Base-by-base conservation (phyloP, 2,329 filamentous ascomycete genomes). In the Aspergillus hiratsukae region DNA sequence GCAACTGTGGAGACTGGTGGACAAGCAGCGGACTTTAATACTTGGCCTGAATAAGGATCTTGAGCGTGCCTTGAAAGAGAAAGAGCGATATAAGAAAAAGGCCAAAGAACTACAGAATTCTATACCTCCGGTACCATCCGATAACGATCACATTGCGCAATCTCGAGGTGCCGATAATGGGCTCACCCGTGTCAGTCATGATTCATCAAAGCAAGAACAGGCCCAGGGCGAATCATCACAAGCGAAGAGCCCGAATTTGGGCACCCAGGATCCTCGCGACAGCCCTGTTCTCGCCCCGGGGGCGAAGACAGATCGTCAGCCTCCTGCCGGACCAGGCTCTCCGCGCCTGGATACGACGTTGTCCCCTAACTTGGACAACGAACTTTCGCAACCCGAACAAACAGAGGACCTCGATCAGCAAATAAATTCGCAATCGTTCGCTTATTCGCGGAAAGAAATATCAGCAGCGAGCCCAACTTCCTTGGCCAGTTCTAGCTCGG, bases 21-120 rank as follows among this genome's bases (percentile, higher is more conserved):
- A 97, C 72, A 97, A 99, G 77, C 94, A 99, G 74, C 83, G 93
- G 60, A 86, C 91, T 17, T 92, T 99, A 86, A 91, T 99, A 54
- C 75, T 96, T 21, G 93, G 92, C 7, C 80, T 99, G 60, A 97
- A 97, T 69, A 96, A 94, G 72, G 94, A 99, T 70, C 79, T 99
- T 11, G 93, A 97, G 73, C 85, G 90, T 52, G 87, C 92, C 1
- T 75, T 96, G 61, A 96, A 96, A 71, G 94, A 97, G 64, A 97
- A 97, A 75, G 93, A 97, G 63, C 88, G 88, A 65, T 97, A 97
- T 70, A 86, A 90, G 66, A 92, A 88, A 73, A 96, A 94, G 74
- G 72, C 96, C 46, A 96, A 96, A 73, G 92, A 97, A 55, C 73
- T 84, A 57, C 75, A 84, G 62, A 76, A 75, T 29, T 76, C 81